These are phyloP conservation scores for Paraconiothyrium brasiliense DNA, from an alignment of 2,329 filamentous ascomycete genomes.

Conservation along the genomic window DNA sequence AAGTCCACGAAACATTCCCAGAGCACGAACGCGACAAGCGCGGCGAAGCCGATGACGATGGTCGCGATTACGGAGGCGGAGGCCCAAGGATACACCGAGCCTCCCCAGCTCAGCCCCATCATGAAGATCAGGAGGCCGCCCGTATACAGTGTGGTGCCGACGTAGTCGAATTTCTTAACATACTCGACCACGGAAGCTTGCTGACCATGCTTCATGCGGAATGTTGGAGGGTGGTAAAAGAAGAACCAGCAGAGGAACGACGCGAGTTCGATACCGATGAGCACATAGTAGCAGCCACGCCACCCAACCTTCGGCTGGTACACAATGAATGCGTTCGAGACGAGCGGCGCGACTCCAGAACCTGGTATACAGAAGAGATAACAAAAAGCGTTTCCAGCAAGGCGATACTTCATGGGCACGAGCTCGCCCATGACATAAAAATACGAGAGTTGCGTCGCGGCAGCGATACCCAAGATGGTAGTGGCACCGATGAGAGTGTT, in stretches of 20 bases:
- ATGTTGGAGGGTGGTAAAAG: constrained; percentile 25
- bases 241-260: constrained; percentile 23
- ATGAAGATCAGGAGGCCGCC: constrained; percentile 30
- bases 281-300: constrained; percentile 24
- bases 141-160: constrained; percentile 20
- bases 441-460: constrained; percentile 27
- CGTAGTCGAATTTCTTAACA: constrained; percentile 24
- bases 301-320: constrained; percentile 23
- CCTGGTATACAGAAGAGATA: constrained; percentile 25
- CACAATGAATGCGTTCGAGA: constrained; percentile 20
- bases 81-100: constrained; percentile 58
- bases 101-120: constrained; percentile 58
- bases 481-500: constrained; percentile 21
- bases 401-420: constrained; percentile 30
- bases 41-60: constrained; percentile 58
- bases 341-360: constrained; percentile 23
- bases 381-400: constrained; percentile 21
- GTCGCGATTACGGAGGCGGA: constrained; percentile 61
- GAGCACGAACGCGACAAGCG: constrained; percentile 58
- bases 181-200: constrained; percentile 16
- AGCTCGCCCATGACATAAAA: constrained; percentile 29
- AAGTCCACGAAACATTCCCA: constrained; percentile 56
- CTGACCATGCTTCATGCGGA: constrained; percentile 22
- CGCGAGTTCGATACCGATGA: constrained; percentile 20
- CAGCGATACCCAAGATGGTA: constrained; percentile 25